Conservation (phyloP, 345 rosid genomes). For the Salix udensis region DNA sequence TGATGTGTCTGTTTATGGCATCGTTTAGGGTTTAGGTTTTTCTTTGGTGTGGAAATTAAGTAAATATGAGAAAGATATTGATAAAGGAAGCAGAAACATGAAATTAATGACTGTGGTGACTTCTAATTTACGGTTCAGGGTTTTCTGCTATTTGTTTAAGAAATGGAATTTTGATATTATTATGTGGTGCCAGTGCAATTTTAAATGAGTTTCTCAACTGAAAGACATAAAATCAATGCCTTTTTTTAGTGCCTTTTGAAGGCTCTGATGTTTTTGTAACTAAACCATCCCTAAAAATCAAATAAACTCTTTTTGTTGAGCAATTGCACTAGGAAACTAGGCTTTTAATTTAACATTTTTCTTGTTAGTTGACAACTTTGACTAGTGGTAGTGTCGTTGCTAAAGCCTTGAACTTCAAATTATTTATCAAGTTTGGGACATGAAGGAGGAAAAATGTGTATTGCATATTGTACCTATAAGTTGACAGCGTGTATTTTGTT, state of each 20-base stretch:
- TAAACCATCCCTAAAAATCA: no score
- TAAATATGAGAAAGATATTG: background rate
- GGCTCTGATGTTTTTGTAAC: no score
- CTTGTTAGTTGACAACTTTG: background rate
- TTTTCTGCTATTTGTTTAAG: background rate
- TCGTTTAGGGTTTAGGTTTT: background rate
- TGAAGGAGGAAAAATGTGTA: background rate
- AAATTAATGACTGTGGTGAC: background rate
- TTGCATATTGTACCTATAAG: background rate
- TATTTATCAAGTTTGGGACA: background rate
- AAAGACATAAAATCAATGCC: no score
- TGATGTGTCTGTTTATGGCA: background rate
- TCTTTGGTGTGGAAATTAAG: background rate
- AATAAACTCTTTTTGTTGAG: no score
- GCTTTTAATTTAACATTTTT: no score
- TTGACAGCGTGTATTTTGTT: background rate
- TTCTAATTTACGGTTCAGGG: background rate
- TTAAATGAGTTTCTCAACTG: no score
- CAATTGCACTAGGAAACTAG: no score
- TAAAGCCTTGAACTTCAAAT: background rate
- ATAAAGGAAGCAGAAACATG: no score
- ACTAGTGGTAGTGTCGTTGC: background rate
- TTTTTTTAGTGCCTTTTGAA: no score
- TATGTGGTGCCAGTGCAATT: no score
- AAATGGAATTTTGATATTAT: background rate